Percentiles rank a stretch among this genome's conserved stretches.
These are phyloP conservation scores for Phialemonium atrogriseum DNA, from an alignment of 2,329 filamentous ascomycete genomes.

Conservation along the genomic window DNA sequence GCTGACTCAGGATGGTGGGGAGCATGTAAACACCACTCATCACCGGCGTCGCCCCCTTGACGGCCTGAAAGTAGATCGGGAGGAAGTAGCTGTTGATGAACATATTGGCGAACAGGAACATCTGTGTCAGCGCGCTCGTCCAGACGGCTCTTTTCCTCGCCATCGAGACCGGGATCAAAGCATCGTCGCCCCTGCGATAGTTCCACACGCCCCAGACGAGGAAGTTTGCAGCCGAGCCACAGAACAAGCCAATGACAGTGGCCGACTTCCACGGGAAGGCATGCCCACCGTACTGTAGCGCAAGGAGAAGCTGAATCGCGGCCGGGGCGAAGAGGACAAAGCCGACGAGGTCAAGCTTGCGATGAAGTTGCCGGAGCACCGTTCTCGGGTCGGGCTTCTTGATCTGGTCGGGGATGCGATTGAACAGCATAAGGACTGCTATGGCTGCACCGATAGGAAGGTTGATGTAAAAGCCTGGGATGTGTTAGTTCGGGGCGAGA, in stretches of 20 bases:
- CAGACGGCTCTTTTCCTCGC: conserved; percentile 14
- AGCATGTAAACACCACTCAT: conserved; percentile 25
- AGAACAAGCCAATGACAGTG: conserved; percentile 30
- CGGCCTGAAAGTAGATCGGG: conserved; percentile 29
- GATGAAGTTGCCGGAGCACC: conserved; percentile 18
- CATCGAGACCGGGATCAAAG: conserved; percentile 17
- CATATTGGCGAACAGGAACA: conserved; percentile 13
- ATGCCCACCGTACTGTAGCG: conserved; percentile 33
- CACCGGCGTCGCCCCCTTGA: conserved; percentile 18
- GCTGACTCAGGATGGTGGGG: conserved; percentile 17
- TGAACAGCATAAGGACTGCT: conserved; percentile 20
- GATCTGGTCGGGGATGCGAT: conserved; percentile 27
- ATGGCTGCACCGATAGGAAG: conserved; percentile 32
- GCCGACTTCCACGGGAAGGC: conserved; percentile 29
- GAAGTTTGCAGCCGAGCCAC: conserved; percentile 22
- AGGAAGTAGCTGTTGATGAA: conserved; percentile 19
- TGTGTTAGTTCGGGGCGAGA: not conserved
- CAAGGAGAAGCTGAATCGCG: conserved; percentile 33
- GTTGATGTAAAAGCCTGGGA: conserved; percentile 35
- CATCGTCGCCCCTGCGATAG: conserved; percentile 16
- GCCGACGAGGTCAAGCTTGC: conserved; percentile 31
- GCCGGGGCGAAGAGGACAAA: conserved; percentile 33
- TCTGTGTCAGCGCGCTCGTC: conserved; percentile 13
- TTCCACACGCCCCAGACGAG: conserved; percentile 33
- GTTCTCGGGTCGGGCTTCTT: conserved; percentile 18